Conservation (phyloP, 495 filamentous ascomycete genomes). For the Sordaria brevicollis region DNA sequence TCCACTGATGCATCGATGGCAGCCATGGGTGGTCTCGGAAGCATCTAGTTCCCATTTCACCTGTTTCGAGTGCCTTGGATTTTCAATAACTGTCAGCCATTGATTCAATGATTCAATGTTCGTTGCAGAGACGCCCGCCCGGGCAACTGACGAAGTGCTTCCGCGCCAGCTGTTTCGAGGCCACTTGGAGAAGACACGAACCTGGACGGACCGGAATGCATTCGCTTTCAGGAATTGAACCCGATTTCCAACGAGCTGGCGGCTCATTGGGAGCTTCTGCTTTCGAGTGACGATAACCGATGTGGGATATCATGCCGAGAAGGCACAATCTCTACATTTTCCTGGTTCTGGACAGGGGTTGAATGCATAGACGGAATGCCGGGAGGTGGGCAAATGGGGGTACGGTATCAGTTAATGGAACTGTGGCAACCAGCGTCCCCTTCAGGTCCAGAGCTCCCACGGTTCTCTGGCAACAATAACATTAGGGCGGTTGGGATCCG, state of each 20-base stretch:
- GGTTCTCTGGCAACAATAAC: not conserved
- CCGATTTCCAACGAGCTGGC: not conserved
- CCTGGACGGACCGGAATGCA: not conserved
- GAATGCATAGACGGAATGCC: not conserved
- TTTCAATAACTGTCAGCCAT: not conserved
- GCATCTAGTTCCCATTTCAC: not conserved
- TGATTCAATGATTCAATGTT: not conserved
- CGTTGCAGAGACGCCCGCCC: not conserved
- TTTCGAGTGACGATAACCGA: not conserved
- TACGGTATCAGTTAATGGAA: not conserved
- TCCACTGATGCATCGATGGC: not conserved
- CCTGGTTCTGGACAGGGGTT: not conserved
- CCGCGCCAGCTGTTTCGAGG: not conserved
- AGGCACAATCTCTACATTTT: not conserved
- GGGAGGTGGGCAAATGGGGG: not conserved
- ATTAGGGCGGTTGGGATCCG: not conserved
- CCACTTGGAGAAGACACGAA: not conserved
- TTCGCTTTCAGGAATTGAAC: not conserved
- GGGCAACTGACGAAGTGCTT: not conserved
- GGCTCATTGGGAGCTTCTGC: not conserved
- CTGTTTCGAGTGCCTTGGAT: not conserved
- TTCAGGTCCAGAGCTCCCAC: not conserved
- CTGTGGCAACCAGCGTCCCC: not conserved
- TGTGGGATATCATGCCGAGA: not conserved
- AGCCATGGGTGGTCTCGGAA: not conserved